These are phyloP conservation scores for Malassezia pachydermatis DNA, from an alignment of 1,284 basidiomycete species.

Conservation along the genomic window DNA sequence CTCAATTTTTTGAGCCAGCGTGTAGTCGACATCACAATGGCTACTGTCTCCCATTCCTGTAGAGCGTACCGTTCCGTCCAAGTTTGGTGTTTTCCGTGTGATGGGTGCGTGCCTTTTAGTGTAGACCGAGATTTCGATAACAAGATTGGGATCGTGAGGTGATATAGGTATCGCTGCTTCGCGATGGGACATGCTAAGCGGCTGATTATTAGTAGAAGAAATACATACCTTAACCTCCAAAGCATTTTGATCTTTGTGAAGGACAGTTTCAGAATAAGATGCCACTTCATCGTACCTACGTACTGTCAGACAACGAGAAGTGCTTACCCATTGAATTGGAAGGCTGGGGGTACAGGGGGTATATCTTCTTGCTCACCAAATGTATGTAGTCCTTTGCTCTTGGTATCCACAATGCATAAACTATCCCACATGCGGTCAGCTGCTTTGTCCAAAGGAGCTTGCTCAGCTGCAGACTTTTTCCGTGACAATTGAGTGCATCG, in stretches of 20 bases:
- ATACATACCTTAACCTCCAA: conserved; percentile 5
- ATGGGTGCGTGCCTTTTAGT: neutral
- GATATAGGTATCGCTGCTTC: neutral
- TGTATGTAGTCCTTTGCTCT: neutral
- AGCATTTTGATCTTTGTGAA: conserved; percentile 6
- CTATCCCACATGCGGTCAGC: neutral
- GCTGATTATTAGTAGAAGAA: neutral
- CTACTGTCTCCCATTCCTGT: no score
- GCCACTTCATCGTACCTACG: conserved; percentile 11
- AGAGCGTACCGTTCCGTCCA: neutral
- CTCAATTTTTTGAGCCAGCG: conserved; percentile 4
- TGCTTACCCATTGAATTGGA: conserved; percentile 11
- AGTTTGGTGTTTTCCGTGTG: conserved; percentile 5
- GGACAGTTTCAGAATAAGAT: neutral
- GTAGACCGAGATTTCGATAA: conserved; percentile 14
- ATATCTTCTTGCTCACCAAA: neutral
- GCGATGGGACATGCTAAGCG: neutral
- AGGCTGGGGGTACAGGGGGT: conserved; percentile 6
- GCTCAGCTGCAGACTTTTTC: neutral
- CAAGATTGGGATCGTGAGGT: neutral
- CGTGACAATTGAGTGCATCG: neutral
- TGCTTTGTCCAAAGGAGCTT: neutral
- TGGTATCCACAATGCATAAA: neutral
- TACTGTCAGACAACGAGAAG: neutral
- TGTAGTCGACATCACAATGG: conserved; percentile 6